A percentile compares a stretch with the other conserved stretches of the same genome.
These are phyloP conservation scores for Leccinum brunneo-olivaceum DNA, from an alignment of 1,284 basidiomycete genomes.

Conservation along the genomic window DNA sequence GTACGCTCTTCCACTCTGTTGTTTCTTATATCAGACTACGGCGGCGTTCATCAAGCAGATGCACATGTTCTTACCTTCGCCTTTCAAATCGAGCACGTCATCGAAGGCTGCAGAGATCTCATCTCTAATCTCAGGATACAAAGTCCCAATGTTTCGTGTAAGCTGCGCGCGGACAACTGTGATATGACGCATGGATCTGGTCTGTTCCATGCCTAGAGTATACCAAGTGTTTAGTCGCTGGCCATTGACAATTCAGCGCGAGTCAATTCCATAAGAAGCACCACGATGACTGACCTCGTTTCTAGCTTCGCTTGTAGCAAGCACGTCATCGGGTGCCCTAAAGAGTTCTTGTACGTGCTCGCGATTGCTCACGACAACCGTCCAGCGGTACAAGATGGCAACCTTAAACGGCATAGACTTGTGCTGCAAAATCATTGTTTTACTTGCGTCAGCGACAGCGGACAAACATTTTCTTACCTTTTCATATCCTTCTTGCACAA, in stretches of 20 bases:
- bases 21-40: background rate
- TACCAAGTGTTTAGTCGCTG: too few relatives aligned
- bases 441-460: too few relatives aligned
- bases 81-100: conserved; percentile 17
- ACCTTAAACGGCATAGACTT: conserved; percentile 32
- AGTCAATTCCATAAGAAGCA: background rate
- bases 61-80: conserved; percentile 11
- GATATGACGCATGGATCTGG: conserved; percentile 26
- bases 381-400: conserved; percentile 34
- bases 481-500: conserved; percentile 16
- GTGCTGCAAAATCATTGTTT: background rate
- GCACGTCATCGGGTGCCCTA: conserved; percentile 31
- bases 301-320: conserved; percentile 4
- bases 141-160: conserved; percentile 24
- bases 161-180: conserved; percentile 25
- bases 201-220: conserved; percentile 15
- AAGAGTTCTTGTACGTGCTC: conserved; percentile 37
- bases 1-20: conserved; percentile 29
- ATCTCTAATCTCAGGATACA: conserved; percentile 28
- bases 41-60: too few relatives aligned
- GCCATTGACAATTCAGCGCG: conserved; percentile 16
- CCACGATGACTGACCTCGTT: conserved; percentile 4
- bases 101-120: conserved; percentile 30
- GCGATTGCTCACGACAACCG: conserved; percentile 34
- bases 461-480: conserved; percentile 12